Evolutionary conservation across 2,329 filamentous ascomycete genomes (phyloP).

Genomic region (Aspergillus sclerotialis): DNA sequence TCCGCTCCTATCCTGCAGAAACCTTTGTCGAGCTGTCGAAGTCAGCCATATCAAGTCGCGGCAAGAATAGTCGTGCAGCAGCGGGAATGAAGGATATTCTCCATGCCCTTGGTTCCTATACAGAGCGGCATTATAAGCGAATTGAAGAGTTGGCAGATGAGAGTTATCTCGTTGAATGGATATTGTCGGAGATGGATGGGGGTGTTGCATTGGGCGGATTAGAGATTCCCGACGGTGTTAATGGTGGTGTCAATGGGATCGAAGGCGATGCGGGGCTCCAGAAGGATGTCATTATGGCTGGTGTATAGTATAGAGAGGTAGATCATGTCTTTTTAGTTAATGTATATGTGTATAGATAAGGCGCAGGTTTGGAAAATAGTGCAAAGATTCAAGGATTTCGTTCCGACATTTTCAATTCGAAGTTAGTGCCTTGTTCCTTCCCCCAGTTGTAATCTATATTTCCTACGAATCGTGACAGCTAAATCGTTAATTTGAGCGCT

Average conservation of each 20-base stretch:
- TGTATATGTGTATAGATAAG: too few relatives aligned
- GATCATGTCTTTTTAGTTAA: slow-evolving; percentile 2
- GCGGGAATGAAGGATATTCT: slow-evolving; percentile 73
- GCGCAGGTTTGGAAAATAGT: too few relatives aligned
- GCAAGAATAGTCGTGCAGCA: slow-evolving; percentile 32
- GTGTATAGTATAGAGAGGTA: slow-evolving; percentile 18
- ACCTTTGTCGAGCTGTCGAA: slow-evolving; percentile 64
- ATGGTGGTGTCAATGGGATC: slow-evolving; percentile 11
- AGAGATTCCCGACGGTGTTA: slow-evolving; percentile 15
- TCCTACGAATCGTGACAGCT: too few relatives aligned
- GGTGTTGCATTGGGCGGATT: slow-evolving; percentile 40
- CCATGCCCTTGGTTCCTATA: slow-evolving; percentile 82
- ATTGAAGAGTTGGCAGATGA: slow-evolving; percentile 88
- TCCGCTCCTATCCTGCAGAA: slow-evolving; percentile 72
- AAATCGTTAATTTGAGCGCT: too few relatives aligned
- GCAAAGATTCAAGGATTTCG: too few relatives aligned
- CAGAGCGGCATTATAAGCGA: slow-evolving; percentile 84
- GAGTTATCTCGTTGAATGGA: slow-evolving; percentile 91
- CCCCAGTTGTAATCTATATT: too few relatives aligned
- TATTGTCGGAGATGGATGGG: slow-evolving; percentile 84
- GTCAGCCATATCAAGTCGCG: slow-evolving; percentile 20
- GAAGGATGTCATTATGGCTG: slow-evolving; percentile 36
- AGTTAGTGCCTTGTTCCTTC: too few relatives aligned
- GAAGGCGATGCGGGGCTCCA: slow-evolving; percentile 24
- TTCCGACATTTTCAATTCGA: too few relatives aligned